phyloP scores from a whole-genome alignment of 2,329 filamentous ascomycete species.

The Emydomyces testavorans region DNA sequence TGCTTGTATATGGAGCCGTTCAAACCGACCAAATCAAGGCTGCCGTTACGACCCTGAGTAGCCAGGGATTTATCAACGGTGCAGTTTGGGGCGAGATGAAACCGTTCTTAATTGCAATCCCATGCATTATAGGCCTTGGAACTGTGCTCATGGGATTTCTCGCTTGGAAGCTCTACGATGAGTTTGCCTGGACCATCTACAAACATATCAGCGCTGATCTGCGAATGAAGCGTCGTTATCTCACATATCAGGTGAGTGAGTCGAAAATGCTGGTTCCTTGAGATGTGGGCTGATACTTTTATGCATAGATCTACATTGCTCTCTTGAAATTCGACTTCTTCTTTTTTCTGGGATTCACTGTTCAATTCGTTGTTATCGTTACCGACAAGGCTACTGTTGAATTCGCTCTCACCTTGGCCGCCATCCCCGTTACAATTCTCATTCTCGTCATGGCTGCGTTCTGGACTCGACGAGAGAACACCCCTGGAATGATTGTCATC shows the following conservation, averaged over 20 bases:
- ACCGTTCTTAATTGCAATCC: slow-evolving; percentile 74
- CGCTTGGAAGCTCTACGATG: slow-evolving; percentile 92
- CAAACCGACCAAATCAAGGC: slow-evolving; percentile 82
- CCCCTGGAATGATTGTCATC: slow-evolving; percentile 60
- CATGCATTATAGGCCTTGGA: slow-evolving; percentile 65
- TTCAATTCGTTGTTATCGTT: slow-evolving; percentile 94
- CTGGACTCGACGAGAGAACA: slow-evolving; percentile 75
- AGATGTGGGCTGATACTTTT: not conserved
- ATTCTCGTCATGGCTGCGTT: slow-evolving; percentile 77
- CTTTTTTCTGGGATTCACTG: slow-evolving; percentile 97
- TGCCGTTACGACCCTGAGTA: slow-evolving; percentile 50
- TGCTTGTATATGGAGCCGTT: slow-evolving; percentile 84
- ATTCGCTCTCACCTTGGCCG: slow-evolving; percentile 74
- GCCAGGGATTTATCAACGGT: slow-evolving; percentile 35
- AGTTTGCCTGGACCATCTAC: slow-evolving; percentile 98
- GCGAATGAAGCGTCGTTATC: slow-evolving; percentile 89
- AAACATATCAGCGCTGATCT: slow-evolving; percentile 98
- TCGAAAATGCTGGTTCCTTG: not conserved
- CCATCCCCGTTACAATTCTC: slow-evolving; percentile 79
- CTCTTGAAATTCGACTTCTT: slow-evolving; percentile 99
- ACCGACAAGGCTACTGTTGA: slow-evolving; percentile 58
- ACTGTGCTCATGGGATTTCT: slow-evolving; percentile 63
- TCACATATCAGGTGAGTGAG: slow-evolving; percentile 78
- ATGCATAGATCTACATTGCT: slow-evolving; percentile 77
- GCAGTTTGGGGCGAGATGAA: slow-evolving; percentile 58